Evolutionary conservation across 176 grass and related monocot species (phyloP), one percentile per base, ranked within the genome.

Genomic region (Oryza meyeriana): DNA sequence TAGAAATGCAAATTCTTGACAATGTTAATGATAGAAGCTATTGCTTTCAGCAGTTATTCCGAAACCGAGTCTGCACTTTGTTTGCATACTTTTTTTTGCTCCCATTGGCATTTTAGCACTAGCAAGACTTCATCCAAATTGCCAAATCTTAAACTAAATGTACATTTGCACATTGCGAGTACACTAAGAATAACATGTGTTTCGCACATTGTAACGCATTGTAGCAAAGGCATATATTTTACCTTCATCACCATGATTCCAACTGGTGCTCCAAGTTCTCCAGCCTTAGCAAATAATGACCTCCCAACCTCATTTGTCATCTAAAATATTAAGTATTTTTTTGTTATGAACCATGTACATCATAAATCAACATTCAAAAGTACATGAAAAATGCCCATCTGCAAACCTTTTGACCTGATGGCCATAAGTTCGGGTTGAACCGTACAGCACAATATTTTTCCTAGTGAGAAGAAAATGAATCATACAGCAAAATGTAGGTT

Each of bases 371-470:
- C 71, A 71, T 52, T 29, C 61, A 27, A 25, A 71, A 55, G 70
- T 32, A 70, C 12, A 70, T 62, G 24, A 35, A 71, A 79, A 16
- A n/a, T 3, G 18, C 18, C 27, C 30, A 87, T 70, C 31, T 42
- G n/a, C 79, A 79, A 74, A 97, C 92, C 94, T 97, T 97, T 94
- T 97, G 92, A 80, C 83, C 79, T 35, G 92, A 92, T 61, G 94
- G 85, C 94, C 94, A 97, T 52, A 97, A 88, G 74, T 88, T 92
- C 9, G 92, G 89, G 81, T 97, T 97, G 82, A 97, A 97, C 66
- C 94, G 83, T 40, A 97, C 92, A 59, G 89, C 94, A 24, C 83
- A 77, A 78, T 94, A 94, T 63, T 92, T 89, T 74, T 94, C 89
- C 92, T 97, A 58, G 25, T 33, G 67, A 88, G 39, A 89, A 62